Evolutionary conservation across 805 yeast genomes (phyloP), one percentile per base, ranked within the genome.

Genomic region (Candida xiaguanensis): DNA sequence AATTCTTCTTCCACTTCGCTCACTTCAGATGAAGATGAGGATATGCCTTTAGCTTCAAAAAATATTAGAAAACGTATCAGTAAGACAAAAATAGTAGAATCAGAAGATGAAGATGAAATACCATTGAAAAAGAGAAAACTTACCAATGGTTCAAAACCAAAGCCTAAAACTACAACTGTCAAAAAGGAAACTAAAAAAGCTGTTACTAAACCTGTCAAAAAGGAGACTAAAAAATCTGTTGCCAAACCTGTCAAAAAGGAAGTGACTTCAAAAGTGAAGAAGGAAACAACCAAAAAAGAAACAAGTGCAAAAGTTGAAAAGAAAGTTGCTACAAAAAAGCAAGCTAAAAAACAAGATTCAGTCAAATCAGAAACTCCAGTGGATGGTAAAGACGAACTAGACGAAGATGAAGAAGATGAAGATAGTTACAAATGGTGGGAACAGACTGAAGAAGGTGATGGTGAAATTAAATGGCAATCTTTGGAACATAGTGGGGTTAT

Each of bases 401-500:
- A 41, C 3, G 42, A 39, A 11, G 42, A 39, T 7, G 62, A 57
- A 2, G 70, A 62, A 1, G 74, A 63, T 5, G 77, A 69, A 14
- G 80, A 74, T 13, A 86, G 73, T 2, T 68, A 63, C n/a, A 81
- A 77, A 55, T 82, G 80, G 59, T 81, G 95, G 95, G 88, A 95
- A 93, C 91, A 86, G 56, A 78, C 77, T 31, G 78, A 77, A 32
- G 84, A 82, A 47, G 61, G 79, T 23, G 85, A 85, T 53, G 91
- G 83, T 23, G 77, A 82, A 30, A 71, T 81, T 39, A 87, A 88
- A 55, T 91, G 99, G 99, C 82, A 78, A 17, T 75, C 89, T 1
- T 65, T 91, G 38, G 87, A 78, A 46, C 99, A 91, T 58, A 80
- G 76, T 48, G 99, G 99, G 52, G 96, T 91, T 9, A 64, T 90